phyloP scores from a whole-genome alignment of 1,284 basidiomycete genomes.

The Testicularia cyperi region DNA sequence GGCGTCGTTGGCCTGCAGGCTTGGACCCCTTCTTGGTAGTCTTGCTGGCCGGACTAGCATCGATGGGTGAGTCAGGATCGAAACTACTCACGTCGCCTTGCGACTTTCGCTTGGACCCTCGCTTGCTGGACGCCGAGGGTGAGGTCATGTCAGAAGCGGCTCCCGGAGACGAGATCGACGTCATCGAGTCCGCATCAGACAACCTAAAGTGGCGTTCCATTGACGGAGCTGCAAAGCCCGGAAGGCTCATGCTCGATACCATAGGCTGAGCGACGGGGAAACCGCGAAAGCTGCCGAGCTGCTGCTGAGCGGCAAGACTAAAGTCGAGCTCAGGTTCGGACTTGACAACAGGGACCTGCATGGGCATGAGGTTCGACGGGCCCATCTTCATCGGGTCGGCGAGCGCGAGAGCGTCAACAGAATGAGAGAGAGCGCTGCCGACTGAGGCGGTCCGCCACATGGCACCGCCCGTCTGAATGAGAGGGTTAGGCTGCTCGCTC shows the following conservation, averaged over 20 bases:
- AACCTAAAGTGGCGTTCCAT: constrained; percentile 20
- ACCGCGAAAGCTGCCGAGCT: too few relatives aligned
- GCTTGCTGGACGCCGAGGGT: constrained; percentile 12
- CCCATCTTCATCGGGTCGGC: neutral
- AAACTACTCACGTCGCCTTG: constrained; percentile 1
- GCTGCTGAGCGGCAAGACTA: neutral
- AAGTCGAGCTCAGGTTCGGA: neutral
- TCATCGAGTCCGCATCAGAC: constrained; percentile 21
- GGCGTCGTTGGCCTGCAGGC: constrained; percentile 29
- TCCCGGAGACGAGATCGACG: constrained; percentile 20
- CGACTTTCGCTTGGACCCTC: constrained; percentile 24
- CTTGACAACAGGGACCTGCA: neutral
- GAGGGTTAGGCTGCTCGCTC: too few relatives aligned
- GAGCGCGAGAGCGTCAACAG: constrained; percentile 1
- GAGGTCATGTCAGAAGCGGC: constrained; percentile 17
- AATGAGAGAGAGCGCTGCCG: neutral
- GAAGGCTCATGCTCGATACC: constrained; percentile 25
- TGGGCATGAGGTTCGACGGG: neutral
- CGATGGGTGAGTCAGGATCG: constrained; percentile 3
- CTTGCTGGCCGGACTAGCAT: constrained; percentile 3
- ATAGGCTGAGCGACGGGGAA: constrained; percentile 18
- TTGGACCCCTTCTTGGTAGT: constrained; percentile 9
- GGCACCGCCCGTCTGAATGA: neutral
- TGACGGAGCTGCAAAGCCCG: constrained; percentile 14
- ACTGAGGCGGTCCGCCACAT: constrained; percentile 2